Base-by-base conservation (phyloP, 2,329 filamentous ascomycete species). In the Pseudodiploospora longispora region DNA sequence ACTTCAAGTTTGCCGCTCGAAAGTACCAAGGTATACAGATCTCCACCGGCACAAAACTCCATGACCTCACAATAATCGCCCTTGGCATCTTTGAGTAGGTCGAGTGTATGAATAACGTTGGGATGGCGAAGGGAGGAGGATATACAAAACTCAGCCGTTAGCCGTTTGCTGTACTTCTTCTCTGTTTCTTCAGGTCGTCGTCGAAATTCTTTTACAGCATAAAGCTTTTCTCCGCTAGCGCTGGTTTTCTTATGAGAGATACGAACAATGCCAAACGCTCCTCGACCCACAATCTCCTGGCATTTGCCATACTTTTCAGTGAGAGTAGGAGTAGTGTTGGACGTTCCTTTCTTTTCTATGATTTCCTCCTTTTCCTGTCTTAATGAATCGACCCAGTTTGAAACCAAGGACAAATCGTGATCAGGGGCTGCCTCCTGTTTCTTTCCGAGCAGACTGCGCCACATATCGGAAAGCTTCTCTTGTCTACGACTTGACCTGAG, bases 51-150 rank as follows among this genome's bases (percentile, higher is more conserved):
- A 62, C 93, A 98, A 61, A 93, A 98, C 67, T 98, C 93, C 93
- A 98, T 98, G 42, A 98, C 93, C 64, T 98, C 93, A 66, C 93
- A 98, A 65, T 93, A 97, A 61, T 95, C 89, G 48, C 93, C 93
- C 68, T 97, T 97, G 56, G 91, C 82, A 59, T 98, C 93, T 66
- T 96, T 87, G 35, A 98, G 77, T 8, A 98, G 76, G 61, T 98
- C 93, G 42, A 98, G 78, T 1, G 93, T 98, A 65, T 96, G 93
- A 55, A 98, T 98, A 57, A 98, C 88, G 60, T 98, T 98, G 10
- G 93, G 91, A 61, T 98, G 93, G 51, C 90, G 87, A 49, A 98
- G 79, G 7, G 90, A 95, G 0, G 91, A 97, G 1, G 93, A 97
- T 55, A 98, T 97, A 68, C 93, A 97, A 64, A 98, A 98, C 60